phyloP scores from a whole-genome alignment of 441 rosid species.

The Corymbia calophylla region DNA sequence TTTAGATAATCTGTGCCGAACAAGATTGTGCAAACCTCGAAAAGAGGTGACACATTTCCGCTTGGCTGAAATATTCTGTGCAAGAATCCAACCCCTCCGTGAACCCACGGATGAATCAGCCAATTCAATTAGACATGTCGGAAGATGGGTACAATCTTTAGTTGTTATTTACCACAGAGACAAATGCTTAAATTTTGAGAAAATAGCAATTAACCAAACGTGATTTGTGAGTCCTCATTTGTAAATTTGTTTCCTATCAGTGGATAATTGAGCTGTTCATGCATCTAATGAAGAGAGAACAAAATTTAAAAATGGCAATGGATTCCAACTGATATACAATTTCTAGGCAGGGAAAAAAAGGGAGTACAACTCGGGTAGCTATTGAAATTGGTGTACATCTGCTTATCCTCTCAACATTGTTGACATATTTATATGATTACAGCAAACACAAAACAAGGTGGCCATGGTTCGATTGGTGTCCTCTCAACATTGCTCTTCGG shows the following conservation, averaged over 20 bases:
- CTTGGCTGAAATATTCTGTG: neutral
- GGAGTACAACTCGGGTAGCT: neutral
- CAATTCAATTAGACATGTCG: neutral
- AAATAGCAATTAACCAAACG: neutral
- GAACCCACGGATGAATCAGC: neutral
- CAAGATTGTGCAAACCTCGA: neutral
- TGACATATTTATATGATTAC: neutral
- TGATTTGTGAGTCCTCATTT: neutral
- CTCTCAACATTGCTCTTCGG: neutral
- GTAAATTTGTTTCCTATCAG: neutral
- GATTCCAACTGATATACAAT: neutral
- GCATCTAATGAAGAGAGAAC: neutral
- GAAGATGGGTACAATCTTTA: neutral
- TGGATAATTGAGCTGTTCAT: neutral
- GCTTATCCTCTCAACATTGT: neutral
- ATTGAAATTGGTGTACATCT: neutral
- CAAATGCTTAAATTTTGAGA: neutral
- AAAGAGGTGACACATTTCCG: neutral
- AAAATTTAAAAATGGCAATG: neutral
- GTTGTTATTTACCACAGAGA: neutral
- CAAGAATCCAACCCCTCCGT: neutral
- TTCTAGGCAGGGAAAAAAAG: neutral
- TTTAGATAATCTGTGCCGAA: neutral
- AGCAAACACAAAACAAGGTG: neutral
- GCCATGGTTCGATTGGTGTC: neutral